Base-by-base conservation (phyloP, 768 basidiomycete species). In the Omphalotus guepiniiformis region DNA sequence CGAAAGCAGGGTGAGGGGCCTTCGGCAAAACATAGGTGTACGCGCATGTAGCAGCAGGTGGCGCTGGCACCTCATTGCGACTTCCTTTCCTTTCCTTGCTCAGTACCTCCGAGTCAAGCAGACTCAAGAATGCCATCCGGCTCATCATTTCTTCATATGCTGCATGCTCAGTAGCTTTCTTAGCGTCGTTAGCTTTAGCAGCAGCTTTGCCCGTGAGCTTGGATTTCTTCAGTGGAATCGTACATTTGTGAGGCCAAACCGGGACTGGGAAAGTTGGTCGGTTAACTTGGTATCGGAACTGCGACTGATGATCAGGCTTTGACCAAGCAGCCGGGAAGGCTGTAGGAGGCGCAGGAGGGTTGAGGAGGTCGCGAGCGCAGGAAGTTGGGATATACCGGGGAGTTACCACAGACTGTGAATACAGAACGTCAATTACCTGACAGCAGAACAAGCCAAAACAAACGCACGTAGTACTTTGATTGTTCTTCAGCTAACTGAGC, bases 1-100 rank as follows among this genome's bases (percentile, higher is more conserved):
- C 42, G n/a, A 44, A 22, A 12, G 44, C 44, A 23, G 23, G 26
- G 22, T 36, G 38, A 15, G 44, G 44, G 3, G 44, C 44, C 4
- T 28, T 28, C 2, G 44, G 44, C 22, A 46, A 37, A 3, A 36
- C 44, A 46, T 46, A 46, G 13, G 44, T 46, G 22, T 46, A 46
- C 44, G 34, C 44, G 38, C 34, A 46, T 19, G 44, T 46, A 2
- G 44, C 44, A 4, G 44, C 44, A 27, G n/a, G 15, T 21, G 15
- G 29, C 4, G 9, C 28, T 13, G 8, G 27, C 9, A 9, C 13
- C 8, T 18, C 16, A 30, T 8, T 30, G 9, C 4, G 27, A 1
- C 3, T 21, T 32, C 2, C n/a, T n/a, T 12, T 39, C 38, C 19
- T 19, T 4, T 3, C 25, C 37, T 6, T 6, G 9, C 21, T 19